Conservation (phyloP, 164 flowering plant genomes). For the Vitis amurensis region DNA sequence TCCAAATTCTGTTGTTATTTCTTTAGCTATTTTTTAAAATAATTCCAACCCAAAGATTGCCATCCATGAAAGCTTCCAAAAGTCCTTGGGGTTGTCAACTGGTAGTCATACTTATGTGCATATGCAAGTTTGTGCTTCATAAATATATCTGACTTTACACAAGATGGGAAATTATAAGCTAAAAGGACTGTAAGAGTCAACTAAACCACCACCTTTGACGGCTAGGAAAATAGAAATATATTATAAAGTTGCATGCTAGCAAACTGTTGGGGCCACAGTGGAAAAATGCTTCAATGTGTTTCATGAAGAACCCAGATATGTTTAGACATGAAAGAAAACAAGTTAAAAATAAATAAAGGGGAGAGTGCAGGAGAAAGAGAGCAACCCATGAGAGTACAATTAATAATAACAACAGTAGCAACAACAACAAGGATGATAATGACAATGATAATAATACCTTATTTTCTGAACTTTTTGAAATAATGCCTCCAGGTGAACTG, state of each 20-base stretch:
- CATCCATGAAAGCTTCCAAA: no score
- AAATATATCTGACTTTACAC: background rate
- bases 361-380: background rate
- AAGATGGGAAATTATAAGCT: background rate
- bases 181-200: background rate
- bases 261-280: background rate
- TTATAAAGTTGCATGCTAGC: background rate
- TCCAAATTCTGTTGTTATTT: no score
- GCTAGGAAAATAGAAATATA: background rate
- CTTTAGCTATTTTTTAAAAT: no score
- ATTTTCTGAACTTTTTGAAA: constrained; percentile 21
- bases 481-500: constrained; percentile 24
- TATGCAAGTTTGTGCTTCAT: background rate
- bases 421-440: no score
- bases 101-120: no score
- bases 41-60: no score
- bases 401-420: background rate
- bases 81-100: no score
- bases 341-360: background rate
- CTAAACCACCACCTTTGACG: background rate
- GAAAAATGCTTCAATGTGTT: background rate
- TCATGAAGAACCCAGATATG: background rate
- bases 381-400: background rate
- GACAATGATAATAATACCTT: constrained; percentile 37
- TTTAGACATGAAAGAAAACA: background rate